Conservation (phyloP, 192 early-diverging fungal genomes). For the Backusella macrospora region DNA sequence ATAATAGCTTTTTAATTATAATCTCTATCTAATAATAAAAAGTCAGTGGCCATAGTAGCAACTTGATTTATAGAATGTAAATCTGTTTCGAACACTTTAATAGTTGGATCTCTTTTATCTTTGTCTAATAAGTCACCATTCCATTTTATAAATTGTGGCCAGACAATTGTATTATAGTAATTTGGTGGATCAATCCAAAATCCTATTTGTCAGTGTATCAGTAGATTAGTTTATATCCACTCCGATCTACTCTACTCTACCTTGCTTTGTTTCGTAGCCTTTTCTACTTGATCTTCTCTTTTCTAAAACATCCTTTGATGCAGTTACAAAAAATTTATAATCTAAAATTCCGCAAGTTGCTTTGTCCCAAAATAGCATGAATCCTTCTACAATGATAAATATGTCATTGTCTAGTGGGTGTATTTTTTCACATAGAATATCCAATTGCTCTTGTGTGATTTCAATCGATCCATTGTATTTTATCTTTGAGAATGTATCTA, state of each 20-base stretch:
- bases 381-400: conserved; percentile 75
- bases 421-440: conserved; percentile 20
- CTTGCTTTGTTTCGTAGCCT: conserved; percentile 76
- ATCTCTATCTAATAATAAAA: neutral
- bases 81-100: conserved; percentile 12
- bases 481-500: neutral
- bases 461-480: neutral
- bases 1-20: neutral
- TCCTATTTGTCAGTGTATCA: conserved; percentile 29
- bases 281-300: conserved; percentile 63
- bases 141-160: conserved; percentile 64
- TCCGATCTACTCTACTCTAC: conserved; percentile 31
- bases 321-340: conserved; percentile 61
- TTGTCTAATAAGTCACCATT: conserved; percentile 43
- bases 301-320: conserved; percentile 63
- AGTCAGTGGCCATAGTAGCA: neutral
- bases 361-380: conserved; percentile 70
- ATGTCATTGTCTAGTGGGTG: conserved; percentile 24
- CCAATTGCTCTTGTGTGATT: neutral
- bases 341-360: conserved; percentile 49
- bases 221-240: neutral
- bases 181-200: conserved; percentile 73
- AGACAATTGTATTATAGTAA: conserved; percentile 75
- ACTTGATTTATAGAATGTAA: neutral
- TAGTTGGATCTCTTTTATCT: conserved; percentile 1